phyloP scores from a whole-genome alignment of 441 rosid genomes.

The Corymbia calophylla region DNA sequence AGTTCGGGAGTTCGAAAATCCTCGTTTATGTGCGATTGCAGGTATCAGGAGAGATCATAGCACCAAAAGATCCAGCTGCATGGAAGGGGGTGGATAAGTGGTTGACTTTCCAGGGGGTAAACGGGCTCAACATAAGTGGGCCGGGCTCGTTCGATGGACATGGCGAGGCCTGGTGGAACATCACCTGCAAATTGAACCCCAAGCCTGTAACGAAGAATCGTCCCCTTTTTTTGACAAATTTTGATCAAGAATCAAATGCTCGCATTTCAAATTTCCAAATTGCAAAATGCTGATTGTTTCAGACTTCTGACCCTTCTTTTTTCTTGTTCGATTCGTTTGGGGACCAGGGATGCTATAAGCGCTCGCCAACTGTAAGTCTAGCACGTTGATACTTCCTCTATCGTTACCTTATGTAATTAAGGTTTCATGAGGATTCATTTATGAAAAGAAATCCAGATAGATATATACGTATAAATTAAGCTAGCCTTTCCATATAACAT shows the following conservation, averaged over 20 bases:
- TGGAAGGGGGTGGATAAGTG: neutral
- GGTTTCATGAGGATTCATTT: neutral
- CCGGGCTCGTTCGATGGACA: neutral
- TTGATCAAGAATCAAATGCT: neutral
- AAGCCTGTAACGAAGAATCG: neutral
- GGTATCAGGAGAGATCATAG: neutral
- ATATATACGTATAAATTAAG: neutral
- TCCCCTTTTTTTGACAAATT: neutral
- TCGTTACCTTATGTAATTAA: neutral
- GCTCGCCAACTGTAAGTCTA: neutral
- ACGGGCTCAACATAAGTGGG: neutral
- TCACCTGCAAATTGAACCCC: neutral
- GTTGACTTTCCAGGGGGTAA: neutral
- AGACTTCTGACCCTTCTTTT: neutral
- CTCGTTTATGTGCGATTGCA: neutral
- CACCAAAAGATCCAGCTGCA: neutral
- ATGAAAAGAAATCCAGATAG: accelerated
- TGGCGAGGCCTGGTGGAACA: neutral
- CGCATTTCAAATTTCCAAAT: neutral
- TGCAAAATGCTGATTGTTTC: neutral
- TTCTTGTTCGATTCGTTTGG: neutral
- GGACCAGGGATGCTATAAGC: neutral
- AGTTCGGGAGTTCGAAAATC: neutral
- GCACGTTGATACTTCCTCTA: neutral
- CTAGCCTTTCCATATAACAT: neutral